A percentile compares a stretch with the other conserved stretches of the same genome.
Conservation (phyloP, 305 asterid genomes). For the Solanum hybrid region DNA sequence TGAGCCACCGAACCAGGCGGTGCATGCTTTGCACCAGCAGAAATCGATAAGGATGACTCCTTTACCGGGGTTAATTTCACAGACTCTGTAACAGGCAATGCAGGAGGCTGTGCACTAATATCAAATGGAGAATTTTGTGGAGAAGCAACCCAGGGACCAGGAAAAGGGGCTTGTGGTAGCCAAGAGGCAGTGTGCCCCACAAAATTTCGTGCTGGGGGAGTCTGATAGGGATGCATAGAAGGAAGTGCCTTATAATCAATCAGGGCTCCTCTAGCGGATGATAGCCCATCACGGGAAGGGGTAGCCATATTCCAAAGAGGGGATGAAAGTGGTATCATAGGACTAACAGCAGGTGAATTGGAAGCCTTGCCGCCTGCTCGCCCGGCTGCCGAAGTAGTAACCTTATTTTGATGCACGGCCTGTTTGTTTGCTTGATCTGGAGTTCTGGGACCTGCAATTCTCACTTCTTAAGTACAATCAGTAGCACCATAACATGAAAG, state of each 20-base stretch:
- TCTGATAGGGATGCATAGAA: conserved; percentile 51
- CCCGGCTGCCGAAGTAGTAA: conserved; percentile 26
- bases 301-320: conserved; percentile 67
- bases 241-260: conserved; percentile 54
- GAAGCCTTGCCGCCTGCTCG: conserved; percentile 37
- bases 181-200: conserved; percentile 37
- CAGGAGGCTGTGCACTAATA: conserved; percentile 39
- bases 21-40: conserved; percentile 33
- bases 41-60: conserved; percentile 39
- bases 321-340: conserved; percentile 48
- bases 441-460: conserved; percentile 53
- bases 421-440: conserved; percentile 45
- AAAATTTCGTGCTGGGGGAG: conserved; percentile 45
- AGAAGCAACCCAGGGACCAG: conserved; percentile 70
- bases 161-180: conserved; percentile 46
- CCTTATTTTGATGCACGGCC: conserved; percentile 36
- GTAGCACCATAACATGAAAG: conserved; percentile 10
- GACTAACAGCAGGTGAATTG: conserved; percentile 40
- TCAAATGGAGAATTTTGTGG: conserved; percentile 65
- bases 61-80: conserved; percentile 42
- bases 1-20: conserved; percentile 31
- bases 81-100: conserved; percentile 42
- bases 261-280: conserved; percentile 36
- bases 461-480: conserved; percentile 13
- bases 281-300: conserved; percentile 54